A percentile compares a stretch with the other conserved stretches of the same genome.
Evolutionary conservation across 2,329 filamentous ascomycete genomes (phyloP).

Genomic region (Phialophora macrospora): DNA sequence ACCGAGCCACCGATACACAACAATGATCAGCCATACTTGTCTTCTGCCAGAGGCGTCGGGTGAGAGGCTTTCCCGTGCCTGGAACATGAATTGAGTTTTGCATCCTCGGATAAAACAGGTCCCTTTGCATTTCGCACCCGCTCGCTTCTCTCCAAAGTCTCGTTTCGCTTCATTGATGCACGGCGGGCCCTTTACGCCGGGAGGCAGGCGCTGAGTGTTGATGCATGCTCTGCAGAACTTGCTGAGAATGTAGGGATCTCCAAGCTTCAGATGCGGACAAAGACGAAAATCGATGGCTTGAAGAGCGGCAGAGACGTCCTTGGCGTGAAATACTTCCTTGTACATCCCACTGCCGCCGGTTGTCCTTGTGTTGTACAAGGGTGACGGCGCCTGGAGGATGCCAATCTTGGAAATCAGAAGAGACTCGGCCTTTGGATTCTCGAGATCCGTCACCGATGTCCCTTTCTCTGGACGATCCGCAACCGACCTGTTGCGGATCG

Average conservation of each 20-base stretch:
- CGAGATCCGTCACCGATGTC: constrained; percentile 34
- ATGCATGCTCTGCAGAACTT: constrained; percentile 40
- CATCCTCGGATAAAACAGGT: constrained; percentile 38
- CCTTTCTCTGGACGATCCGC: constrained; percentile 39
- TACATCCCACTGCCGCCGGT: constrained; percentile 37
- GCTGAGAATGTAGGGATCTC: constrained; percentile 39
- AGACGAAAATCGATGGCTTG: constrained; percentile 37
- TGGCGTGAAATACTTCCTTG: constrained; percentile 39
- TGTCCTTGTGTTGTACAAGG: constrained; percentile 34
- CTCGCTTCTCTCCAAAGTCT: constrained; percentile 31
- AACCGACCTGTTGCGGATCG: constrained; percentile 37
- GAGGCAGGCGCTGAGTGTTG: constrained; percentile 38
- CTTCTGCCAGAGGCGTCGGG: constrained; percentile 38
- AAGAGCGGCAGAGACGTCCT: constrained; percentile 38
- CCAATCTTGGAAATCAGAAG: constrained; percentile 39
- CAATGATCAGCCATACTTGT: constrained; percentile 40
- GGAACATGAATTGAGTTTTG: constrained; percentile 41
- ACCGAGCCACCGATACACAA: constrained; percentile 40
- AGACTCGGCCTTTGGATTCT: constrained; percentile 35
- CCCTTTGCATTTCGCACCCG: constrained; percentile 37
- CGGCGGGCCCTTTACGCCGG: constrained; percentile 37
- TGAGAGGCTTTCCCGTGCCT: constrained; percentile 37
- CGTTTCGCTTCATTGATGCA: constrained; percentile 38
- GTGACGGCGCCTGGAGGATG: constrained; percentile 37
- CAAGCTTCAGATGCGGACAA: constrained; percentile 38